Base-by-base conservation (phyloP, 805 yeast genomes). In the Lipomyces yamadae region DNA sequence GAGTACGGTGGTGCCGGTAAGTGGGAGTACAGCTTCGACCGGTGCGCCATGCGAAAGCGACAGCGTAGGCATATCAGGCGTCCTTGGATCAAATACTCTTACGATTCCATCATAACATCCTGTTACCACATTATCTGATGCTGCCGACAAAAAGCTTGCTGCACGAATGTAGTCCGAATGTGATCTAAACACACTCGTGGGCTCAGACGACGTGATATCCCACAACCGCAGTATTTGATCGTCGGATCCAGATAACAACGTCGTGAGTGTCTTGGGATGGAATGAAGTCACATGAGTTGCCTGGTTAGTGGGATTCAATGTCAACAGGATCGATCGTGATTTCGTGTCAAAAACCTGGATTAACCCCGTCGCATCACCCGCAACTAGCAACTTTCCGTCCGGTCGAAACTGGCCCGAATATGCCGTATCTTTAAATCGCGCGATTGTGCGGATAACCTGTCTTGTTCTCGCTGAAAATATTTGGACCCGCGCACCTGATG, bases 201-300 rank as follows among this genome's bases (percentile, higher is more conserved):
- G 97, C n/a, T 85, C 86, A 30, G 85, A 81, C 88, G 88, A 74
- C 82, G 93, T 61, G 90, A 95, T 89, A 77, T 95, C 99, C 84
- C 94, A 95, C 53, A 95, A 78, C 77, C 97, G 83, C 1, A 91
- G 92, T 30, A 88, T 82, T 74, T 96, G 83, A 78, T 95, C 99
- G 78, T 95, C 99, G 6, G 96, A 89, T 8, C 97, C 97, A 4
- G 97, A 90, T 34, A 92, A 81, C 62, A 95, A 78, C 67, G 89
- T 88, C 62, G 94, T 89, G 37, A 88, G 86, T 34, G 86, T 81
- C 1, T 88, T 81, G 13, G 95, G 91, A 76, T 93, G 96, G 78
- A 95, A 95, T 77, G 91, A 91, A 2, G 97, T 92, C 24, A 94
- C 97, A 76, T 91, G 98, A 0, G 96, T 89, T 13, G 98, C 94